A percentile compares a stretch with the other conserved stretches of the same genome.
Conservation (phyloP, 495 filamentous ascomycete genomes). For the Xylaria longipes region DNA sequence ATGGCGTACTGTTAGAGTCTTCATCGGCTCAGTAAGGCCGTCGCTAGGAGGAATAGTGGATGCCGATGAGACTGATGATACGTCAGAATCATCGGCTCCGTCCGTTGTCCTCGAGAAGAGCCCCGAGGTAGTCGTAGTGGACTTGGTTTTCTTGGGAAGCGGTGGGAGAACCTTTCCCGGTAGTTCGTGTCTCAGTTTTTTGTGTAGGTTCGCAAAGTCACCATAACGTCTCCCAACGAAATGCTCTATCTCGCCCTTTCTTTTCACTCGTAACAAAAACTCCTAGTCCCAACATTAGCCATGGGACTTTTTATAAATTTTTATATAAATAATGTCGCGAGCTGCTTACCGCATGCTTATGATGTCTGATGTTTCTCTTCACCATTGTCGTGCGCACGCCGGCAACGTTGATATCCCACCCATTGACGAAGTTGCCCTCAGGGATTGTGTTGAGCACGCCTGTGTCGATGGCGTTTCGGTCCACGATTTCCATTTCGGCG, state of each 20-base stretch:
- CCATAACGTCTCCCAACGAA: constrained; percentile 88
- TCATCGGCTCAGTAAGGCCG: constrained; percentile 42
- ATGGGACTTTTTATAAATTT: not conserved
- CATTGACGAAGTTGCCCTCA: constrained; percentile 88
- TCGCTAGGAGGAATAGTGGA: constrained; percentile 59
- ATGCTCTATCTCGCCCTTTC: constrained; percentile 70
- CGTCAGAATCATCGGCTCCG: constrained; percentile 70
- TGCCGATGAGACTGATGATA: constrained; percentile 76
- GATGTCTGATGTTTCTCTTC: constrained; percentile 87
- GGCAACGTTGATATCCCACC: constrained; percentile 97
- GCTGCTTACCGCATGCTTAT: constrained; percentile 83
- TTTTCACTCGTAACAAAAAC: constrained; percentile 85
- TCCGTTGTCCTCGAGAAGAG: constrained; percentile 52
- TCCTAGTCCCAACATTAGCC: constrained; percentile 64
- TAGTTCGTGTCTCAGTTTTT: constrained; percentile 79
- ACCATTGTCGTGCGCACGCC: constrained; percentile 80
- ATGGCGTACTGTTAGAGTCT: constrained; percentile 51
- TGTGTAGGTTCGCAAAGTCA: constrained; percentile 82
- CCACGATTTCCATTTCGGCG: constrained; percentile 94
- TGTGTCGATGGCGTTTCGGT: constrained; percentile 87
- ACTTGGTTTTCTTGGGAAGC: constrained; percentile 89
- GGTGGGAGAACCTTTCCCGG: constrained; percentile 90
- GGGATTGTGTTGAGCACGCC: constrained; percentile 85
- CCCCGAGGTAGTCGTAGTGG: constrained; percentile 65
- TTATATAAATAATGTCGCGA: not conserved